phyloP scores from a whole-genome alignment of 768 basidiomycete genomes.

The Tricholoma flavovirens region DNA sequence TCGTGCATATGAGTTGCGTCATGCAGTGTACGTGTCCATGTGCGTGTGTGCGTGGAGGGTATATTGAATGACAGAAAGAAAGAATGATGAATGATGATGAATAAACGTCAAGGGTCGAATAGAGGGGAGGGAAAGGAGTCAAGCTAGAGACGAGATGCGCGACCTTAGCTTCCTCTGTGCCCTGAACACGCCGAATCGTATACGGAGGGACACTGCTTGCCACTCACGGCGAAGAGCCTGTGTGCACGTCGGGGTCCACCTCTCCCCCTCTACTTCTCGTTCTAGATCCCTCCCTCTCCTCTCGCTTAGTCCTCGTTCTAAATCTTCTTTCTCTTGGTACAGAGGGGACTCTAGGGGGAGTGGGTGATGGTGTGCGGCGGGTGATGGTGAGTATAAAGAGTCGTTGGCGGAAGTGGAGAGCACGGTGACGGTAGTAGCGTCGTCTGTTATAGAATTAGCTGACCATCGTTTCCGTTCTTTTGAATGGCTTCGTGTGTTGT shows the following conservation, averaged over 20 bases:
- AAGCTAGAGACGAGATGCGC: constrained; percentile 5
- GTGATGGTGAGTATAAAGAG: constrained; percentile 5
- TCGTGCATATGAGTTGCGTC: too few species aligned
- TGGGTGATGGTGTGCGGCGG: constrained; percentile 3
- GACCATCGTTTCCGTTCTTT: constrained; percentile 2
- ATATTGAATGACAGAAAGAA: too few species aligned
- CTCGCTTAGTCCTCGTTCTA: constrained; percentile 4
- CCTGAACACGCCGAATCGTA: constrained; percentile 56
- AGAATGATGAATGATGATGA: too few species aligned
- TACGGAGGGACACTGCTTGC: constrained; percentile 51
- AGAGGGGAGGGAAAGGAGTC: neutral
- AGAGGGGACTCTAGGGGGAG: neutral
- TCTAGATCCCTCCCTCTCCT: constrained; percentile 19
- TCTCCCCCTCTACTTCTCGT: constrained; percentile 13
- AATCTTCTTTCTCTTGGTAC: constrained; percentile 4
- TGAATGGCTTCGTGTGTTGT: neutral
- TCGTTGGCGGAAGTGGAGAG: constrained; percentile 5
- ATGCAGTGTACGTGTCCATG: too few species aligned
- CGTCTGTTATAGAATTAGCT: neutral
- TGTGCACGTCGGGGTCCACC: constrained; percentile 51
- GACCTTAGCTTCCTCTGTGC: constrained; percentile 30
- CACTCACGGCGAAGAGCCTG: constrained; percentile 51
- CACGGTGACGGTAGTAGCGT: neutral
- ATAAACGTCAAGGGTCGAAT: neutral
- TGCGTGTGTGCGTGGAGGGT: too few species aligned